Evolutionary conservation across 2,329 filamentous ascomycete species (phyloP).

Genomic region (Penicillium expansum): DNA sequence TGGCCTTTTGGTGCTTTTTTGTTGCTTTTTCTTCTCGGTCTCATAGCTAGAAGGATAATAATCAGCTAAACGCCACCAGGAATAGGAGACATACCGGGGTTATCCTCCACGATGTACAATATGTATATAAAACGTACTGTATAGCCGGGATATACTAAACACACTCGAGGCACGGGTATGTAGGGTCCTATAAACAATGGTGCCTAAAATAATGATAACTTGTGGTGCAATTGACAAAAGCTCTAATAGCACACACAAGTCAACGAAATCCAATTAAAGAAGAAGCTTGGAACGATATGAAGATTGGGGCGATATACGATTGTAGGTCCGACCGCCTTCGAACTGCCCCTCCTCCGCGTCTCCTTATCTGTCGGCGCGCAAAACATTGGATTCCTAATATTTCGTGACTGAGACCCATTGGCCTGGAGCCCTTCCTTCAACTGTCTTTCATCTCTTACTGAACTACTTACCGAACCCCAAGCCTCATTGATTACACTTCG

Average conservation of each 20-base stretch:
- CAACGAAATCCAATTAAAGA: background rate
- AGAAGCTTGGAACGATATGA: background rate
- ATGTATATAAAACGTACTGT: background rate
- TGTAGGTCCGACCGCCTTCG: constrained; percentile 12
- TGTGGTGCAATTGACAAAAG: background rate
- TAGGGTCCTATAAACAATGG: background rate
- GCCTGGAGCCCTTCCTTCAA: background rate
- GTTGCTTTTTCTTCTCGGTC: background rate
- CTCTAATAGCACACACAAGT: background rate
- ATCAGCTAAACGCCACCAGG: background rate
- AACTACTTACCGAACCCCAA: background rate
- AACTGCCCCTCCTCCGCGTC: constrained; percentile 17
- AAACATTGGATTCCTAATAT: constrained; percentile 7
- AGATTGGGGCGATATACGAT: background rate
- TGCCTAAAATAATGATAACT: background rate
- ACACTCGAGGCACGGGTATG: background rate
- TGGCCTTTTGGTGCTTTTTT: background rate
- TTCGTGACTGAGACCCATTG: constrained; percentile 1
- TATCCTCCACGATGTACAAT: background rate
- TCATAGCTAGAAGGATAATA: background rate
- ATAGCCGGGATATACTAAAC: background rate
- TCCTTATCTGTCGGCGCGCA: constrained; percentile 18
- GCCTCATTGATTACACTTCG: constrained; percentile 6
- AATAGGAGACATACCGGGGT: background rate
- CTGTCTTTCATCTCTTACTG: background rate